phyloP scores from a whole-genome alignment of 495 filamentous ascomycete species.

The Talaromyces adpressus region DNA sequence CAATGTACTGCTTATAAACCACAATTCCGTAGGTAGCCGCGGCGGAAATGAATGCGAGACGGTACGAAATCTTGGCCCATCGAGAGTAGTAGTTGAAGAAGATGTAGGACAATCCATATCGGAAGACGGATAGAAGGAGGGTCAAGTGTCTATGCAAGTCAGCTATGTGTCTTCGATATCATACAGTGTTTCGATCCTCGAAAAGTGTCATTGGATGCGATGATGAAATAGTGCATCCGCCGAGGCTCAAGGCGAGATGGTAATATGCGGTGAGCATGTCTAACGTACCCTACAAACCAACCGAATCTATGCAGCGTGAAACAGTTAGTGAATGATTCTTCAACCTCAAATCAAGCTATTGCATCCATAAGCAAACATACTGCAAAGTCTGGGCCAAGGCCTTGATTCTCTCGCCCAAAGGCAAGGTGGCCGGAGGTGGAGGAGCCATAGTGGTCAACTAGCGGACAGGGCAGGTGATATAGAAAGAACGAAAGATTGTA shows the following conservation, averaged over 20 bases:
- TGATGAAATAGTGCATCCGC: neutral
- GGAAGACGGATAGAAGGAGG: constrained; percentile 71
- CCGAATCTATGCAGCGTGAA: constrained; percentile 39
- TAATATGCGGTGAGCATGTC: constrained; percentile 13
- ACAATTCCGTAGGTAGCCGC: constrained; percentile 95
- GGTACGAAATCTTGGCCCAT: constrained; percentile 75
- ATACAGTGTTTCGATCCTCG: neutral
- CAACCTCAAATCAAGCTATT: constrained; percentile 24
- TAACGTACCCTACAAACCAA: constrained; percentile 87
- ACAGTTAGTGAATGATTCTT: constrained; percentile 23
- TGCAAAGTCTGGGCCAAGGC: constrained; percentile 81
- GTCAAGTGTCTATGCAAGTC: constrained; percentile 59
- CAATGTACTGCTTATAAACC: constrained; percentile 95
- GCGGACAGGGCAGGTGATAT: neutral
- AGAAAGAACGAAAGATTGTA: neutral
- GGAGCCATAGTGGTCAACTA: constrained; percentile 57
- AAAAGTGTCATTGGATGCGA: neutral
- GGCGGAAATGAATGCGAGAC: constrained; percentile 79
- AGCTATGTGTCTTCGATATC: neutral
- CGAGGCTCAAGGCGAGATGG: constrained; percentile 9
- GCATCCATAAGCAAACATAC: constrained; percentile 43
- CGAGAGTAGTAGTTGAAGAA: constrained; percentile 72
- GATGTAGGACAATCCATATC: constrained; percentile 76
- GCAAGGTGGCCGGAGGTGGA: constrained; percentile 62
- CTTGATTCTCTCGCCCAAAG: constrained; percentile 66